Percentiles rank a stretch among this genome's conserved stretches.
Evolutionary conservation across 2,329 filamentous ascomycete genomes (phyloP).

Genomic region (Penicillium sp.): DNA sequence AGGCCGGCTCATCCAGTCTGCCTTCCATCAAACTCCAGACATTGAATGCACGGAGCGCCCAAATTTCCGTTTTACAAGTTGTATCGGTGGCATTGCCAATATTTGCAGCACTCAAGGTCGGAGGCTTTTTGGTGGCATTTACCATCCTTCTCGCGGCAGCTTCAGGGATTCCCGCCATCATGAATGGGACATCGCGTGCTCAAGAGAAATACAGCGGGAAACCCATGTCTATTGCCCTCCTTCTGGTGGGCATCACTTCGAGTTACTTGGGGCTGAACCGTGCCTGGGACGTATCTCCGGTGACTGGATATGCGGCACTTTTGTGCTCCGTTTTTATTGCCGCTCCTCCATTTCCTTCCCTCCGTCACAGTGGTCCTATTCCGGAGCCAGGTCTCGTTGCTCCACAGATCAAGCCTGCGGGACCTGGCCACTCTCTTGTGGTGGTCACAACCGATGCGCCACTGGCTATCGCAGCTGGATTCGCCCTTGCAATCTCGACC

Average conservation of each 20-base stretch:
- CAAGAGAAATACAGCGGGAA: constrained; percentile 29
- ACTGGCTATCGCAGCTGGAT: constrained; percentile 29
- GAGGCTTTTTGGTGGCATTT: constrained; percentile 53
- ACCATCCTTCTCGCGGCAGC: constrained; percentile 47
- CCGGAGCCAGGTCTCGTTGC: constrained; percentile 25
- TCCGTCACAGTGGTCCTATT: constrained; percentile 19
- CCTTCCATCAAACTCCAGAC: constrained; percentile 17
- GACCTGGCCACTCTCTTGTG: constrained; percentile 9
- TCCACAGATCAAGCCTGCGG: constrained; percentile 12
- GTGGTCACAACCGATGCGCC: constrained; percentile 26
- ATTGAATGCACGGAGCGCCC: constrained; percentile 14
- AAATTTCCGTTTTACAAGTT: constrained; percentile 33
- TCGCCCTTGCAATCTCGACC: constrained; percentile 24
- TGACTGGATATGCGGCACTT: constrained; percentile 49
- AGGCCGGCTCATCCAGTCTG: constrained; percentile 2
- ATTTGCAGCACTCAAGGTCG: constrained; percentile 54
- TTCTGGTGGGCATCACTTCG: constrained; percentile 24
- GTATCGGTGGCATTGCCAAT: constrained; percentile 51
- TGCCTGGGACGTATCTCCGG: constrained; percentile 36
- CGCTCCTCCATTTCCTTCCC: constrained; percentile 46
- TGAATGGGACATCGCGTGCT: constrained; percentile 11
- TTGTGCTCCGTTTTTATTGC: constrained; percentile 45
- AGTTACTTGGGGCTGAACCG: constrained; percentile 31
- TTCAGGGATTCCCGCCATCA: constrained; percentile 41
- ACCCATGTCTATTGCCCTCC: constrained; percentile 25